Evolutionary conservation across 1,284 basidiomycete genomes (phyloP), one percentile per base, ranked within the genome.

Genomic region (Mycena sp.): DNA sequence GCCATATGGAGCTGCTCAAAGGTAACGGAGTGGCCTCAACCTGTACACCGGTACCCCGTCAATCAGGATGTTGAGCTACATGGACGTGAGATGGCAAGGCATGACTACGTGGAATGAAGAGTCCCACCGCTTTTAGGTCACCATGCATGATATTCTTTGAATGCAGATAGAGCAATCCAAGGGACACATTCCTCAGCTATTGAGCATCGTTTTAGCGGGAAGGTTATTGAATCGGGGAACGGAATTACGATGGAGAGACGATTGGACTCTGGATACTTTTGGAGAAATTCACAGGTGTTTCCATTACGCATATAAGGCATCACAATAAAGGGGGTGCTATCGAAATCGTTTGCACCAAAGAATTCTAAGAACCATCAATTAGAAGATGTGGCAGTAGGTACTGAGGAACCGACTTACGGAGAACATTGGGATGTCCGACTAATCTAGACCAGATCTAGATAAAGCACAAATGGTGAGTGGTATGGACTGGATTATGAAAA

Each of bases 151-250:
- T 65, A 3, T 70, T 58, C 50, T 73, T 65, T 3, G 60, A 55
- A 38, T 77, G 76, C 6, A 77, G 68, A 58, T 75, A 72, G 16
- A 67, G 63, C 26, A 77, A 63, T 7, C 75, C 76, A 4, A 70
- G 65, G 10, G 70, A 67, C 23, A 70, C 66, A 19, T 76, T 65
- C 32, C 72, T 58, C 37, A 44, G 2, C 43, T 51, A 40, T 58
- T 70, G n/a, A n/a, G n/a, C n/a, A n/a, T n/a, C n/a, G n/a, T n/a
- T n/a, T n/a, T n/a, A n/a, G n/a, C n/a, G n/a, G n/a, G n/a, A n/a
- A n/a, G n/a, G n/a, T n/a, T n/a, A n/a, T 70, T 35, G 32, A 35
- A 35, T 9, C 32, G 32, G 32, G 14, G 9, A 35, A 9, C 14
- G 14, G 32, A 35, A 14, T 35, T 59, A 73, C 73, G 53, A 73